A percentile compares a stretch with the other conserved stretches of the same genome.
Evolutionary conservation across 495 filamentous ascomycete species (phyloP).

Genomic region (Antarctomyces pellizariae): DNA sequence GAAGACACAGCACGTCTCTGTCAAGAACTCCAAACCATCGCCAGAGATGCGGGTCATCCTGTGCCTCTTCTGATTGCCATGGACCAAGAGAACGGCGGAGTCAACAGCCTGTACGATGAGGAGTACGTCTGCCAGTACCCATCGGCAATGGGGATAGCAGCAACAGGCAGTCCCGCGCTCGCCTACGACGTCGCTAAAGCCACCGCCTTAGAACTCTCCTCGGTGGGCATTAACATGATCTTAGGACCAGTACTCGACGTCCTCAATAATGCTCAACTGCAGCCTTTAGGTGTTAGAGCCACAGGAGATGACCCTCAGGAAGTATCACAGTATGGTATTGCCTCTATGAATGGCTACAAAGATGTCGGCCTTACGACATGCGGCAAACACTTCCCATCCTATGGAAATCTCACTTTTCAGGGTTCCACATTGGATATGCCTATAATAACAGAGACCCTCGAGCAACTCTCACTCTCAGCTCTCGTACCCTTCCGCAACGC

Average conservation of each 20-base stretch:
- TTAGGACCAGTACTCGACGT: constrained; percentile 81
- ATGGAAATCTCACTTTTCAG: constrained; percentile 78
- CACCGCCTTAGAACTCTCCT: constrained; percentile 64
- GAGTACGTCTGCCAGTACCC: constrained; percentile 81
- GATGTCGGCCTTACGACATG: constrained; percentile 65
- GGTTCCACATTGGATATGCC: constrained; percentile 71
- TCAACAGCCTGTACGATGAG: constrained; percentile 83
- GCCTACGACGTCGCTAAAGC: constrained; percentile 68
- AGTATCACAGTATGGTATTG: constrained; percentile 66
- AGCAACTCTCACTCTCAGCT: constrained; percentile 64
- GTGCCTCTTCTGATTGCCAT: constrained; percentile 65
- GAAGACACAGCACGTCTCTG: constrained; percentile 62
- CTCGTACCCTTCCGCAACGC: constrained; percentile 74
- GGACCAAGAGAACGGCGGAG: constrained; percentile 86
- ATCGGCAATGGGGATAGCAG: constrained; percentile 74
- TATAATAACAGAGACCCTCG: constrained; percentile 74
- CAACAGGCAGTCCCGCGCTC: constrained; percentile 53
- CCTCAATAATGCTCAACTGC: constrained; percentile 66
- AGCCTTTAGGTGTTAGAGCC: constrained; percentile 65
- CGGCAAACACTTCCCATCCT: constrained; percentile 84
- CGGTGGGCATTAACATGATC: constrained; percentile 78
- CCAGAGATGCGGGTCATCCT: constrained; percentile 64
- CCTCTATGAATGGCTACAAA: constrained; percentile 73
- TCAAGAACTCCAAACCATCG: constrained; percentile 69
- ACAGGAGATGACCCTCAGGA: constrained; percentile 75